Evolutionary conservation across 2,329 filamentous ascomycete genomes (phyloP), one percentile per base, ranked within the genome.

Genomic region (Trichophyton schoenleinii): DNA sequence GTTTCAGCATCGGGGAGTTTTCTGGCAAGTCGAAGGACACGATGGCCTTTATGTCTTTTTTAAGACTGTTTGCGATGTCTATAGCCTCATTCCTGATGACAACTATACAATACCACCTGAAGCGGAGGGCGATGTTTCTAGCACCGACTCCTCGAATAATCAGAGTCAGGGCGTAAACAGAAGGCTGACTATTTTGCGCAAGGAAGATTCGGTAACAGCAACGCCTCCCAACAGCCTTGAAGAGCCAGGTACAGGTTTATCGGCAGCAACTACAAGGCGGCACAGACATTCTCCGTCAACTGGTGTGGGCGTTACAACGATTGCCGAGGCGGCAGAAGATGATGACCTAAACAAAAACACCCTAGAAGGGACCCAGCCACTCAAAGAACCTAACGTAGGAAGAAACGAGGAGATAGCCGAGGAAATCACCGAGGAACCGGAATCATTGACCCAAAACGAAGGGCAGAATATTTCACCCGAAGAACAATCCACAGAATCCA

Each of bases 1-100:
- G 94, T 99, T 96, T 73, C 91, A 96, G 75, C 94, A 99, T 73
- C 84, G 91, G 53, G 87, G 88, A 61, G 89, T 96, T 60, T 99
- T 97, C 73, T 97, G 92, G 91, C 85, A 88, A 46, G 87, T 97
- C 1, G 94, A 99, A 75, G 83, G 84, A 8, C 85, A 91, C 71
- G 90, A 89, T n/a, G 94, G 94, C 0, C 78, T 99, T 9, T 99
- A 99, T 72, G 84, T 95, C 62, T 87, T 99, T 70, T 99, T 97
- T 81, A 97, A 96, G 80, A 94, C 88, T 0, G 91, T 97, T 22
- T 97, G 92, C 74, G 94, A 99, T 72, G 81, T 87, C 67, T 96
- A 96, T 74, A 87, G 87, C 67, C 80, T 97, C 63, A 85, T 99
- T 34, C 91, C 91, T 0, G 86, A 89, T 58, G 94, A 97, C 75